Evolutionary conservation across 495 filamentous ascomycete species (phyloP).

Genomic region (Apiosordaria backusii): DNA sequence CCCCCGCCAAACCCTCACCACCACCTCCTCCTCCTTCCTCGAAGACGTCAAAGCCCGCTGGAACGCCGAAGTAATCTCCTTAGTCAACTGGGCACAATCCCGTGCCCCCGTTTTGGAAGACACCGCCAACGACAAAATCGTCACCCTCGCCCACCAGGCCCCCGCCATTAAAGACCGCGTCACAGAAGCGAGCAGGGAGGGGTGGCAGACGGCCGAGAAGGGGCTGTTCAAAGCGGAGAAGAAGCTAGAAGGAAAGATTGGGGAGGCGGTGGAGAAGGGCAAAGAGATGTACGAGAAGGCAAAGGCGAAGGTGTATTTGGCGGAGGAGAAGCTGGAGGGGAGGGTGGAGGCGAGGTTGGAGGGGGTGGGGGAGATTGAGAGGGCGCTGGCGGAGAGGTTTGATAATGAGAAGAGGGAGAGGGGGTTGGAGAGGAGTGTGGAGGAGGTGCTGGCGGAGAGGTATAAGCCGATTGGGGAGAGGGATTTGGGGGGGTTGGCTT

Average conservation of each 20-base stretch:
- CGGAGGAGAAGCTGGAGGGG: constrained; percentile 25
- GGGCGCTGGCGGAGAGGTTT: constrained; percentile 46
- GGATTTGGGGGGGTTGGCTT: constrained; percentile 22
- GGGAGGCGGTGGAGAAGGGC: constrained; percentile 30
- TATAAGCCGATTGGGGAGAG: constrained; percentile 44
- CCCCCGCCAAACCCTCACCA: constrained; percentile 22
- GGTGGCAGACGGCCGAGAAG: constrained; percentile 6
- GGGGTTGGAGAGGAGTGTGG: constrained; percentile 36
- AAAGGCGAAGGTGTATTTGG: constrained; percentile 29
- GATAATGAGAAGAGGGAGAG: constrained; percentile 29
- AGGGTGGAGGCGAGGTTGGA: constrained; percentile 28
- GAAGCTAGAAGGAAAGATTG: constrained; percentile 22
- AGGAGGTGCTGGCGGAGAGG: constrained; percentile 45
- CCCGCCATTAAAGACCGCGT: constrained; percentile 17
- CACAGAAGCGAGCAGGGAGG: constrained; percentile 25
- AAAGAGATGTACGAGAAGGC: constrained; percentile 22
- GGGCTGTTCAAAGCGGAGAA: constrained; percentile 17
- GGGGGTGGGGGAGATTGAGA: constrained; percentile 41
- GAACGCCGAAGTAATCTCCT: constrained; percentile 69
- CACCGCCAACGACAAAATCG: constrained; percentile 43
- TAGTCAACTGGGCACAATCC: constrained; percentile 64
- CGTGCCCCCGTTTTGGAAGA: constrained; percentile 57
- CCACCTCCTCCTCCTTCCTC: constrained; percentile 46
- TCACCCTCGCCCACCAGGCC: constrained; percentile 18
- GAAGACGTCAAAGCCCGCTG: constrained; percentile 74